Evolutionary conservation across 148 eudicot species (phyloP).

Genomic region (Rhododendron ferrugineum): DNA sequence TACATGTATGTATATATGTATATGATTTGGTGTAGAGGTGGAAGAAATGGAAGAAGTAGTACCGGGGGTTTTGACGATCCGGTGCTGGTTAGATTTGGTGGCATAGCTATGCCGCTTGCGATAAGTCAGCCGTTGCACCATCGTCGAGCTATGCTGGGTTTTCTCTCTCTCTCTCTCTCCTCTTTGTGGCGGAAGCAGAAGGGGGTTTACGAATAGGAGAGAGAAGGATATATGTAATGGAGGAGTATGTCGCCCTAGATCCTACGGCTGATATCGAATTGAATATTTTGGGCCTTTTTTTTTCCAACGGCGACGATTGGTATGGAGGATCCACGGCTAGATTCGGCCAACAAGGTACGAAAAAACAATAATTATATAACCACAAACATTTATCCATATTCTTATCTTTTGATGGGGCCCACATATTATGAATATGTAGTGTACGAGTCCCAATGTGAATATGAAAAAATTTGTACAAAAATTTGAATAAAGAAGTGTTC

Average conservation of each 20-base stretch:
- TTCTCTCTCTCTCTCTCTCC: slow-evolving; percentile 12
- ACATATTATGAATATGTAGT: no score
- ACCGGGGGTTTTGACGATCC: slow-evolving; percentile 74
- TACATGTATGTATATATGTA: no score
- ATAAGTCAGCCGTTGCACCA: slow-evolving; percentile 62
- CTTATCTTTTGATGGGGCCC: no score
- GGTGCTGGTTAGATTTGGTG: slow-evolving; percentile 63
- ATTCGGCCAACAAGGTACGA: not conserved
- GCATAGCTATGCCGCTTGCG: slow-evolving; percentile 58
- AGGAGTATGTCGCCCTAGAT: not conserved
- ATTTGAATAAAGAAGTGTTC: no score
- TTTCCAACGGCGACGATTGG: not conserved
- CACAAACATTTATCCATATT: no score
- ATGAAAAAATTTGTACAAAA: no score
- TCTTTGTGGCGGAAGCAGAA: not conserved
- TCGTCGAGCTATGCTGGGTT: slow-evolving; percentile 12
- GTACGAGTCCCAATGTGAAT: no score
- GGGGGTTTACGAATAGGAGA: not conserved
- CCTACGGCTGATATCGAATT: not conserved
- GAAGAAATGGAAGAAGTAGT: not conserved
- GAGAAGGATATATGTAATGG: not conserved
- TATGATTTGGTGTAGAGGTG: no score
- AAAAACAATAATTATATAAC: not conserved
- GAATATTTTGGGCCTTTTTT: no score
- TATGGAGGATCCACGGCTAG: not conserved